A percentile compares a stretch with the other conserved stretches of the same genome.
phyloP scores from a whole-genome alignment of 306 rosid species.

The Neltuma alba region DNA sequence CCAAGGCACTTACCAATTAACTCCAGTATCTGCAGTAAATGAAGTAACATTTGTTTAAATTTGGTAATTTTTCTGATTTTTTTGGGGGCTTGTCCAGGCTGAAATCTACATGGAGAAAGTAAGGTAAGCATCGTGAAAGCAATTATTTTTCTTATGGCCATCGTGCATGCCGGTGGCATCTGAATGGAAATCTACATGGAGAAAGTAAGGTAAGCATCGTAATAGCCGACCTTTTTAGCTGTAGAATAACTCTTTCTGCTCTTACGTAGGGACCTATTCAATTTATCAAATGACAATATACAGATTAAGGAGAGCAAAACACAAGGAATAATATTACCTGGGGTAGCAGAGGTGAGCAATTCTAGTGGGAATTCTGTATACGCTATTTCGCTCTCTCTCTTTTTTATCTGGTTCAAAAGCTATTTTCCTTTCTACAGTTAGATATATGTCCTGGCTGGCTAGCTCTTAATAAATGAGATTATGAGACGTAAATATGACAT shows the following conservation, averaged over 20 bases:
- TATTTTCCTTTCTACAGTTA: constrained; percentile 9
- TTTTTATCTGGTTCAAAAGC: constrained; percentile 13
- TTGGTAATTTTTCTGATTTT: constrained; percentile 14
- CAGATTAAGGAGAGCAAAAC: constrained; percentile 83
- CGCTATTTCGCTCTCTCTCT: neutral
- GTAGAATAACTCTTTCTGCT: constrained; percentile 11
- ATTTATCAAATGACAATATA: constrained; percentile 78
- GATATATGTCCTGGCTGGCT: neutral
- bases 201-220: too few species aligned
- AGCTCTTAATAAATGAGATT: neutral
- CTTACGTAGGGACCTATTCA: constrained; percentile 72
- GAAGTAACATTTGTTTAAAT: constrained; percentile 5
- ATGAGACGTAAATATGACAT: neutral
- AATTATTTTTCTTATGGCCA: neutral
- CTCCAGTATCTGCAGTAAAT: neutral
- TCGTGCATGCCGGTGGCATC: neutral
- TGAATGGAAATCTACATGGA: constrained; percentile 9
- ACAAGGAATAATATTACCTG: constrained; percentile 69
- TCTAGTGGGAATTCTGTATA: constrained; percentile 4
- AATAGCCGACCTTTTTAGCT: neutral
- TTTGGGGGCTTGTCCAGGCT: constrained; percentile 50
- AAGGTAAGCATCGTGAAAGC: constrained; percentile 48
- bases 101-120: constrained; percentile 95
- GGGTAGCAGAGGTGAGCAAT: constrained; percentile 66
- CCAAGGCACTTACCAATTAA: constrained; percentile 21